Base-by-base conservation (phyloP, 305 asterid species). In the Rubia tinctorum region DNA sequence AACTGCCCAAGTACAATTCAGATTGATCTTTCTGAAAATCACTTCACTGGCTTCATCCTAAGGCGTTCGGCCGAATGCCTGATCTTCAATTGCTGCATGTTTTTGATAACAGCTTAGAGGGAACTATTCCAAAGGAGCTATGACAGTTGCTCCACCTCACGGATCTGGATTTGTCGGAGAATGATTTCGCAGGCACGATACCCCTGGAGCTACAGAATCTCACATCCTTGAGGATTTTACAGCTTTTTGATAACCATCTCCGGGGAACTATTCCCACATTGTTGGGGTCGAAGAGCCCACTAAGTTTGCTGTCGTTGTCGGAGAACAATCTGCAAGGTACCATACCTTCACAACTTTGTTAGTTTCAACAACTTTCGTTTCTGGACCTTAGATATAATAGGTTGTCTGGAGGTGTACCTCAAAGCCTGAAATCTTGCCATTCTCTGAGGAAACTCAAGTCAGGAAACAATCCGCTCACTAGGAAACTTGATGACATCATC, bases 11-110 rank as follows among this genome's bases (percentile, higher is more conserved):
- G 80, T 69, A 91, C 89, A 43, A 80, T 84, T 25, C 93, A 89
- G 84, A 89, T 92, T 30, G 98, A 92, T 84, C 87, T 92, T 63
- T 92, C 96, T 1, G 98, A 92, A 68, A 92, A 90, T 75, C 81
- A 71, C 30, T 55, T 92, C 75, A 83, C 76, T 43, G 98, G 98
- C 7, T 20, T 66, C 73, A 89, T 92, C 58, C 98, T 0, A 77
- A 34, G 44, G 76, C 79, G 49, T 75, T 90, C 55, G 88, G 88
- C 9, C 79, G 3, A 37, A 76, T 90, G 67, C 73, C 88, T 15
- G 73, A 75, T 67, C 97, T 92, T 30, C 77, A 51, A 25, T 73
- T 92, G 83, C 98, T 92, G 55, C 88, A 88, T 75, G 96, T 92
- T n/a, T 92, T 92, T 9, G 96, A 90, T 65, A 92, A 92, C 79